Percentiles rank a stretch among this genome's conserved stretches.
Conservation (phyloP, 2,329 filamentous ascomycete genomes). For the Nigrospora oryzae region DNA sequence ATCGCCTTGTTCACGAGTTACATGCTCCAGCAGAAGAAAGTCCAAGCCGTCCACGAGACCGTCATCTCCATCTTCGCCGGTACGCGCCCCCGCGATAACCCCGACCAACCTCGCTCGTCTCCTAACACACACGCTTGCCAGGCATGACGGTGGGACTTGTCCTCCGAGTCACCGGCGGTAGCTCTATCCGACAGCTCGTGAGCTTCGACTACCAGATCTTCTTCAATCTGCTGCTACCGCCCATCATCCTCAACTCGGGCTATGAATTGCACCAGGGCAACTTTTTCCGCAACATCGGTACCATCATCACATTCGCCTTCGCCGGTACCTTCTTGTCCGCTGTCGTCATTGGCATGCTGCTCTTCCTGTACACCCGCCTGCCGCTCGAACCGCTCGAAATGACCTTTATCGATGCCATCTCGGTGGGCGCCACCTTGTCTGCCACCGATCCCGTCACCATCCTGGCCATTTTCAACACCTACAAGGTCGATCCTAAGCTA, state of each 20-base stretch:
- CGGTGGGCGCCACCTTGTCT: conserved; percentile 89
- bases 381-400: conserved; percentile 80
- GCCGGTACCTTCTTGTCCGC: conserved; percentile 95
- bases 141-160: conserved; percentile 93
- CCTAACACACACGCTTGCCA: conserved; percentile 23
- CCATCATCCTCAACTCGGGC: conserved; percentile 93
- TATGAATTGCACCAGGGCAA: conserved; percentile 98
- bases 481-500: conserved; percentile 97
- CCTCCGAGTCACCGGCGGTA: conserved; percentile 71
- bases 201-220: conserved; percentile 99
- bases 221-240: conserved; percentile 97
- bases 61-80: conserved; percentile 97
- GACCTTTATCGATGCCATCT: conserved; percentile 91
- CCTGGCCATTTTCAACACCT: conserved; percentile 96
- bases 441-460: conserved; percentile 98
- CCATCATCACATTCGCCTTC: conserved; percentile 95
- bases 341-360: conserved; percentile 80
- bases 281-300: conserved; percentile 97
- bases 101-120: conserved; percentile 1
- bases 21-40: conserved; percentile 90
- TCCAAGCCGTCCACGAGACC: conserved; percentile 95
- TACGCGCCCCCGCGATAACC: conserved; percentile 22
- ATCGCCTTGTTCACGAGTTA: conserved; percentile 95
- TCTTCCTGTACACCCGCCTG: conserved; percentile 83
- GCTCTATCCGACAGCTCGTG: conserved; percentile 81